Evolutionary conservation across 2,329 filamentous ascomycete species (phyloP), one percentile per base, ranked within the genome.

Genomic region (Claviceps pazoutovae): DNA sequence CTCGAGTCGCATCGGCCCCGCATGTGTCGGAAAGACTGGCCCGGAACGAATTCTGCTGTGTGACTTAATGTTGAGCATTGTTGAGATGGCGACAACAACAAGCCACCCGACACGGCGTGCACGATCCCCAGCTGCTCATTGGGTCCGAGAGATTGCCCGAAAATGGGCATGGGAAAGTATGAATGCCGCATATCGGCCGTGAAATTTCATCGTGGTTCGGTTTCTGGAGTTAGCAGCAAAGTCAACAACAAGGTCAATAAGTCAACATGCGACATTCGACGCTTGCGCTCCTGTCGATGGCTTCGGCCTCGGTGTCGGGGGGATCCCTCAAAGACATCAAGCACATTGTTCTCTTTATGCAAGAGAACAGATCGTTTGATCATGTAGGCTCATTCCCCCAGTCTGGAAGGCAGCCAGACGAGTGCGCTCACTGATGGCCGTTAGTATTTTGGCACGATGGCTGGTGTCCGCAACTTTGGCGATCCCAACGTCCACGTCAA

Each of bases 301-400:
- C 56, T 47, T 56, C 57, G 43, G 54, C 53, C 48, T 41, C 59
- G 23, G 56, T 54, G 4, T 53, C 53, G 5, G 69, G 66, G 5
- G 67, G 65, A 4, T 72, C 71, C 3, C 63, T 76, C 41, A 66
- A 66, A 30, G 74, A 78, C 51, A 72, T 79, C 53, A 71, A 78
- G 50, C 75, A 79, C 68, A 74, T 78, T 36, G 67, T 79, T n/a
- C 69, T 79, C 39, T 75, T 78, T 57, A 79, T 78, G 75, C 74
- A 78, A 57, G 74, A 66, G 50, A 66, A 66, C 46, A 55, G 64
- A 17, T 64, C 64, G 1, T 61, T 66, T 48, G 62, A 65, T 50
- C 64, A 65, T 19, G 63, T 64, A 51, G 47, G 62, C 43, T n/a
- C 14, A 8, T 17, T 36, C 9, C 9, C 8, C 6, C 13, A 11